These are phyloP conservation scores for Grammothele lineata DNA, from an alignment of 768 basidiomycete genomes.

Conservation along the genomic window DNA sequence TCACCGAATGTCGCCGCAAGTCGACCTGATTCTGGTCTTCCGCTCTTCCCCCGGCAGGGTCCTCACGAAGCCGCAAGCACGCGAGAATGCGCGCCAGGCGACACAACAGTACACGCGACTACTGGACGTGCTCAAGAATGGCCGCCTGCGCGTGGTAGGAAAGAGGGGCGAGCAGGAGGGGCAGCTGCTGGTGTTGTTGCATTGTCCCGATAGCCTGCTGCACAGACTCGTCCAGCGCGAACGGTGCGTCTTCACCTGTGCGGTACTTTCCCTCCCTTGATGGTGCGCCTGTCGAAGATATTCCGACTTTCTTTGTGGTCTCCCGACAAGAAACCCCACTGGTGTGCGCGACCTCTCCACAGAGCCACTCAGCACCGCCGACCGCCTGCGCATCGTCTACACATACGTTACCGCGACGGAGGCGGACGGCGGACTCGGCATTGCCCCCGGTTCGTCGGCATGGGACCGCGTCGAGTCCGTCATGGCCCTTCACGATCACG, in stretches of 20 bases:
- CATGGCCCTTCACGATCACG: constrained; percentile 78
- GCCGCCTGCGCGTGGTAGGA: constrained; percentile 68
- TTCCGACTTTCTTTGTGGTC: constrained; percentile 71
- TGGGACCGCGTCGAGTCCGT: constrained; percentile 84
- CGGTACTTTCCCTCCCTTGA: not conserved
- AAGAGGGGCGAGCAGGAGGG: constrained; percentile 73
- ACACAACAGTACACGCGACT: constrained; percentile 67
- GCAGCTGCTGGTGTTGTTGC: constrained; percentile 73
- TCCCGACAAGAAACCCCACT: constrained; percentile 51
- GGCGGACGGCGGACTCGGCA: constrained; percentile 80
- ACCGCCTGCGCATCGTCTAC: constrained; percentile 78
- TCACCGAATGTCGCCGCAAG: constrained; percentile 43
- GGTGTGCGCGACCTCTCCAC: constrained; percentile 40
- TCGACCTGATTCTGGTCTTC: constrained; percentile 75
- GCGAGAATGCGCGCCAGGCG: constrained; percentile 59
- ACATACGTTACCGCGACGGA: constrained; percentile 63
- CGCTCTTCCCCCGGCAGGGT: constrained; percentile 45
- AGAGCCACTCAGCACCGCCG: constrained; percentile 57
- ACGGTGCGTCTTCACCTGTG: constrained; percentile 43
- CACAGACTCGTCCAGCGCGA: constrained; percentile 66
- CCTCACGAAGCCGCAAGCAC: constrained; percentile 57
- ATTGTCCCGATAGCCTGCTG: constrained; percentile 60
- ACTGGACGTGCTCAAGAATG: constrained; percentile 52
- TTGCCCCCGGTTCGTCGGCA: constrained; percentile 62
- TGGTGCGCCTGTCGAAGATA: constrained; percentile 37